Base-by-base conservation (phyloP, 2,329 filamentous ascomycete species). In the Aureobasidium namibiae region DNA sequence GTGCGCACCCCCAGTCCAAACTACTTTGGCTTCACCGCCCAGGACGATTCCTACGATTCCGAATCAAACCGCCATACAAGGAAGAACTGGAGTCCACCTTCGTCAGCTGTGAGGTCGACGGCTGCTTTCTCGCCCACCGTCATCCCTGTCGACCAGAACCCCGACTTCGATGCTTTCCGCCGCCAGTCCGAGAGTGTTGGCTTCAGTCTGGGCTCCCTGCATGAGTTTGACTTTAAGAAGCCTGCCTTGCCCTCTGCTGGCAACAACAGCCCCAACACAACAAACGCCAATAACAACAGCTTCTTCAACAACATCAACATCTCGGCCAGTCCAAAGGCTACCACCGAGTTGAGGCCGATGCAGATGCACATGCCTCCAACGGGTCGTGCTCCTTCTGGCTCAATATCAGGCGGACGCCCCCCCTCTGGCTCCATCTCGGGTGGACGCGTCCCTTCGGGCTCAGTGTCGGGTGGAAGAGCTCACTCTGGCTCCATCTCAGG, bases 161-260 rank as follows among this genome's bases (percentile, higher is more conserved):
- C 88, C 7, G 86, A 91, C n/a, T 92, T 88, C 63, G 89, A 92
- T 69, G 87, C 87, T 2, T 92, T 95, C 69, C 81, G 80, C 65
- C 83, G 80, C 63, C 86, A 90, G 67, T 82, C 84, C n/a, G 88
- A 92, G 67, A 78, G 82, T 56, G 86, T 85, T 65, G 71, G 69
- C 23, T 75, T 73, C 56, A 77, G 73, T 59, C 67, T 76, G 42
- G 74, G 73, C 29, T 72, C 67, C 21, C 69, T 78, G 52, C 65
- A 63, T 60, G 71, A 72, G 50, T 77, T 78, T 67, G 42, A 60
- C 26, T 68, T 70, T 10, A 63, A 69, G 53, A 68, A 62, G 31
- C 61, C 63, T n/a, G 59, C 56, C 24, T 23, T 45, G 52, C 39
- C 69, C 74, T 66, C 69, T n/a, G 29, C 8, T 11, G 13, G 9